phyloP scores from a whole-genome alignment of 495 filamentous ascomycete genomes.

The Neurospora tetraspora region DNA sequence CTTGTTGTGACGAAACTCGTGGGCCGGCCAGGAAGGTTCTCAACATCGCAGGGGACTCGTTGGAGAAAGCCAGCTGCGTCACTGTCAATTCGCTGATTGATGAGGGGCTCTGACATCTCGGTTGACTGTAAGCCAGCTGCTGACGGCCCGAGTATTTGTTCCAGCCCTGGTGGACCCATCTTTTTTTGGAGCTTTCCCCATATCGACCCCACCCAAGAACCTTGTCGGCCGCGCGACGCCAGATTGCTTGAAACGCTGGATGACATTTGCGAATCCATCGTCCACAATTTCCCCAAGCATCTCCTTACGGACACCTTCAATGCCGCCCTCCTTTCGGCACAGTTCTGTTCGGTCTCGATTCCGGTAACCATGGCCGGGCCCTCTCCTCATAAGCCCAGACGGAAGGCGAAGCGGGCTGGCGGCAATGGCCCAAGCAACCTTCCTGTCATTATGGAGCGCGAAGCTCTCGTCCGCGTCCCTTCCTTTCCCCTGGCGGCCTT shows the following conservation, averaged over 20 bases:
- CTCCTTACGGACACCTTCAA: constrained; percentile 6
- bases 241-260: constrained; percentile 8
- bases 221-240: neutral
- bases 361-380: constrained; percentile 33
- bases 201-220: neutral
- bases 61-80: neutral
- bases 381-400: constrained; percentile 40
- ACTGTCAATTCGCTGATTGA: neutral
- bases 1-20: neutral
- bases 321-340: constrained; percentile 8
- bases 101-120: neutral
- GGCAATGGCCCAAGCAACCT: constrained; percentile 10
- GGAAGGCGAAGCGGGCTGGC: constrained; percentile 33
- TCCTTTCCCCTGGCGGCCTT: constrained; percentile 84
- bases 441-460: constrained; percentile 6
- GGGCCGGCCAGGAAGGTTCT: neutral
- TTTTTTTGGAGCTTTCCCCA: neutral
- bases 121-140: neutral
- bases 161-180: neutral
- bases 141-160: neutral
- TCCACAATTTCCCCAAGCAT: neutral
- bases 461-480: constrained; percentile 31
- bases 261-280: neutral
- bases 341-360: neutral
- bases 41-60: neutral